Base-by-base conservation (phyloP, 140 eudicot genomes). In the Senecio squalidus region DNA sequence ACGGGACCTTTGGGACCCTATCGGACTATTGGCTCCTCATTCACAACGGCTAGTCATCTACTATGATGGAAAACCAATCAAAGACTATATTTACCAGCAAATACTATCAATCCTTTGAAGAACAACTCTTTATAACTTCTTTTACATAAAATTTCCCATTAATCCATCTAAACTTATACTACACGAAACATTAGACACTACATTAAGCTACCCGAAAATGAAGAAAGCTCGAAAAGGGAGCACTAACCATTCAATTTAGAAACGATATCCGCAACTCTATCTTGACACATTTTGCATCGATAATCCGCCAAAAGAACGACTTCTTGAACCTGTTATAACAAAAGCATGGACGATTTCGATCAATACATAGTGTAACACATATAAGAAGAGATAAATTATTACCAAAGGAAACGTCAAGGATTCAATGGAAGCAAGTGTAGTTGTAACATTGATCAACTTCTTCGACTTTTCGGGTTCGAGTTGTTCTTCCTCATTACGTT, bases 261-360 rank as follows among this genome's bases (percentile, higher is more conserved):
- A 70, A 85, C 68, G 0, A 85, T 75, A 60, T 74, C 74, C 1
- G 84, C 85, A n/a, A 89, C 91, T 65, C 95, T 78, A 34, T 71
- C 68, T 67, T 69, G 86, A 74, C 97, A 89, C 45, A 46, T 63
- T 61, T 72, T 31, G 70, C 95, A 82, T 53, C 76, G 58, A 58
- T 75, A 78, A 77, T 89, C 97, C 0, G 94, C 97, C 39, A 83
- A 57, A 5, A 89, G 34, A 38, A 89, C 94, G 46, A 89, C 83
- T 76, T 89, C 94, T 24, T 89, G 95, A 46, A 85, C 83, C 97
- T 88, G 55, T 20, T 55, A 52, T 0, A 43, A 39, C 9, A 10
- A 28, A 56, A 3, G 16, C 16, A 4, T 3, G 6, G 5, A 1
- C 0, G 4, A 21, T 4, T 30, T n/a, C 17, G 27, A 3, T 1